These are phyloP conservation scores for Colletotrichum sp. DNA, from an alignment of 2,329 filamentous ascomycete species.

Conservation along the genomic window DNA sequence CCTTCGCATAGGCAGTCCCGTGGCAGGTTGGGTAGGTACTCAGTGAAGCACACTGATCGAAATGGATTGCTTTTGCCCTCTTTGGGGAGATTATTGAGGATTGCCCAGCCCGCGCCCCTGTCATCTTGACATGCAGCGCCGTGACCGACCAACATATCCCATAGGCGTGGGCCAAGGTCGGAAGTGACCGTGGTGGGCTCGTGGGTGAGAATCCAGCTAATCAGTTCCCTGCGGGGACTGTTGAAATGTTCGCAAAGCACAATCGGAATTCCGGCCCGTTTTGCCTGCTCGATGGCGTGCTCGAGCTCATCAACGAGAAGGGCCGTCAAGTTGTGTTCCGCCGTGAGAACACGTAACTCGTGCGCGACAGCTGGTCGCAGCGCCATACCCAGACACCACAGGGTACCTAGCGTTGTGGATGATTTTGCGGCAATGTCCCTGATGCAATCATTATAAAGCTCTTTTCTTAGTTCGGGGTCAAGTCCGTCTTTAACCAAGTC, in stretches of 20 bases:
- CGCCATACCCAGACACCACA: conserved; percentile 65
- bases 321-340: conserved; percentile 65
- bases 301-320: conserved; percentile 71
- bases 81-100: conserved; percentile 57
- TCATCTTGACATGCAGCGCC: conserved; percentile 64
- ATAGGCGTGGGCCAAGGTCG: conserved; percentile 69
- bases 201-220: conserved; percentile 62
- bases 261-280: conserved; percentile 43
- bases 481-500: conserved; percentile 64
- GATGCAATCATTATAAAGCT: conserved; percentile 72
- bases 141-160: conserved; percentile 75
- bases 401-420: conserved; percentile 72
- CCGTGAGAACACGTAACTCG: conserved; percentile 63
- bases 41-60: conserved; percentile 55
- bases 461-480: conserved; percentile 57
- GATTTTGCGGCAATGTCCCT: conserved; percentile 70
- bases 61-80: conserved; percentile 57
- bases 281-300: conserved; percentile 51
- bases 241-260: conserved; percentile 55
- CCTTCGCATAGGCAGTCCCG: conserved; percentile 65
- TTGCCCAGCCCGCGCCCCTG: conserved; percentile 72
- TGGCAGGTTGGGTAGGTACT: conserved; percentile 63
- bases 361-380: conserved; percentile 48
- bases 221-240: conserved; percentile 61
- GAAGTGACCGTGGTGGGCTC: conserved; percentile 66